Evolutionary conservation across 345 rosid species (phyloP), one percentile per base, ranked within the genome.

Genomic region (Gossypium thurberi): DNA sequence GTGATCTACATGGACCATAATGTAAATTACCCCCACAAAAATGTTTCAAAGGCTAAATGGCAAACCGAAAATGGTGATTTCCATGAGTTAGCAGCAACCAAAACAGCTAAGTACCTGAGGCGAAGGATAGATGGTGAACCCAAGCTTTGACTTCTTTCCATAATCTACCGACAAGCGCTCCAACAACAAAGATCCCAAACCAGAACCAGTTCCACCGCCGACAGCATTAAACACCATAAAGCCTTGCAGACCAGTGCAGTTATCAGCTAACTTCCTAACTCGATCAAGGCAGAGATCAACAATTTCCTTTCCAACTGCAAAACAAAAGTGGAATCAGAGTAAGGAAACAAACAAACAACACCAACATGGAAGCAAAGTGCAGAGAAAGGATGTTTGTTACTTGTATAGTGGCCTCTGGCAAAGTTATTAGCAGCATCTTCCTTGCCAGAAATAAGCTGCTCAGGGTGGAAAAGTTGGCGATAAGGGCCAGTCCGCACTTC

Each of bases 301-400:
- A 58, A 58, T 58, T 58, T 58, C 62, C 62, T 58, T 58, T 6
- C 62, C 62, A 58, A 91, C 97, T 91, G 87, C 83, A 82, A 60
- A 66, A 79, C 14, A 80, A 25, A 71, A 74, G 64, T 28, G 42
- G 26, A 65, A 65, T 58, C n/a, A 14, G 69, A 20, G 13, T 42
- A n/a, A 72, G 43, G 40, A 33, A 33, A 33, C 52, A 15, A 46
- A 65, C 33, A 58, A 58, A 25, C 40, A 20, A 37, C 23, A 17
- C 6, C 17, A 60, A 68, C 28, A 56, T 10, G 10, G 8, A 20
- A 1, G 26, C 11, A 10, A 56, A 21, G 1, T 10, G 15, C 57
- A n/a, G 57, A 1, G 21, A 17, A 52, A 52, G 18, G 57, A 52
- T 17, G 26, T 21, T 56, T 11, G 12, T 12, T 25, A 58, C 62